Base-by-base conservation (phyloP, 257 asterid species). In the Leonotis leonurus region DNA sequence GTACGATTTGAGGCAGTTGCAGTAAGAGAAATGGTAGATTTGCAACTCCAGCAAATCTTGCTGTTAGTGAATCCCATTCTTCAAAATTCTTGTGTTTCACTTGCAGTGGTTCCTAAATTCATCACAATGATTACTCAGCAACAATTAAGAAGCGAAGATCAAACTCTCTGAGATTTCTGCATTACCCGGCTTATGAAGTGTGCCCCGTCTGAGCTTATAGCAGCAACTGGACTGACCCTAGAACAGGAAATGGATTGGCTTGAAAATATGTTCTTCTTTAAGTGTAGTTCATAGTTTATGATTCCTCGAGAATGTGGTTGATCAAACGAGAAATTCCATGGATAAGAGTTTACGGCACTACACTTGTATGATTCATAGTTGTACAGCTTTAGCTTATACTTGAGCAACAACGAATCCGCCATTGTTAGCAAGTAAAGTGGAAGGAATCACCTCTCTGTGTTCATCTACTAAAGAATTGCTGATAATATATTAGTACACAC, bases 1-100 rank as follows among this genome's bases (percentile, higher is more conserved):
- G 96, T 64, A 93, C 76, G 48, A 93, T 93, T 61, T 89, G 99
- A 66, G 99, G 99, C 60, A 93, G 81, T 73, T 93, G 99, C 81
- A 93, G 70, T 30, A 93, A 62, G 74, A 93, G 78, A 76, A 93
- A 93, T 11, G 97, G 99, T 59, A 89, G 21, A 78, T 87, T 93
- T 50, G 99, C 85, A 71, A 85, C 94, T 79, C 94, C 99, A 17
- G 99, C 90, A 46, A 93, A 93, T 74, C 79, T 93, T 50, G 95
- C 96, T 32, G 94, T 78, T 68, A 76, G 70, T 8, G 90, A 87
- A 74, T 87, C 94, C 99, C 97, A 92, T 70, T 89, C 82, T 77
- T 83, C 80, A 48, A 77, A 81, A 62, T 54, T 65, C 60, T 84
- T 53, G 48, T 52, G 74, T 36, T 75, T 65, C 69, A 57, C 46